A percentile compares a stretch with the other conserved stretches of the same genome.
phyloP scores from a whole-genome alignment of 2,329 filamentous ascomycete species.

The Bimuria novae-zelandiae region DNA sequence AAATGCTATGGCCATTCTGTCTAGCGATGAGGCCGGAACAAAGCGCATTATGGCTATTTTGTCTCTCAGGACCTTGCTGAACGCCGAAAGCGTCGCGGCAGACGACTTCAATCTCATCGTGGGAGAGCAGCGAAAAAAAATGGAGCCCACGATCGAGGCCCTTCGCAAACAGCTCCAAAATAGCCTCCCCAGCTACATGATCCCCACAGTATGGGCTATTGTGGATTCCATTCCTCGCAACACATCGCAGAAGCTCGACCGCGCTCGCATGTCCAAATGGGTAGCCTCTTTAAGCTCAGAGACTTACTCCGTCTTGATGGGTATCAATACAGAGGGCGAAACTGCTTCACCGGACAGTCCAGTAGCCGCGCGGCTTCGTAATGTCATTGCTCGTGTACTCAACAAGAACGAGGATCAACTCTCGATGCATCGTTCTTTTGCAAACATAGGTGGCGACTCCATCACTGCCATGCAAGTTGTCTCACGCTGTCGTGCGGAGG shows the following conservation, averaged over 20 bases:
- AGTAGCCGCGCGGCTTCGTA: slow-evolving; percentile 30
- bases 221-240: slow-evolving; percentile 21
- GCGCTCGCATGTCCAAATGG: slow-evolving; percentile 16
- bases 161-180: slow-evolving; percentile 15
- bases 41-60: slow-evolving; percentile 25
- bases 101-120: slow-evolving; percentile 7
- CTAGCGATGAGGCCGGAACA: slow-evolving; percentile 7
- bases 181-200: slow-evolving; percentile 24
- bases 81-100: neutral
- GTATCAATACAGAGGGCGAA: slow-evolving; percentile 6
- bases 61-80: slow-evolving; percentile 12
- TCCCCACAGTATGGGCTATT: slow-evolving; percentile 23
- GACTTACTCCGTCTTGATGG: neutral
- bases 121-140: slow-evolving; percentile 6
- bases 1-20: neutral
- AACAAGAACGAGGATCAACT: slow-evolving; percentile 27
- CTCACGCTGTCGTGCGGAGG: slow-evolving; percentile 11
- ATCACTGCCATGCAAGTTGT: slow-evolving; percentile 31
- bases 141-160: slow-evolving; percentile 16
- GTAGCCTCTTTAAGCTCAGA: slow-evolving; percentile 14
- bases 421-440: slow-evolving; percentile 18
- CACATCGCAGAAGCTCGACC: slow-evolving; percentile 25
- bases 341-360: neutral
- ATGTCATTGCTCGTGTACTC: slow-evolving; percentile 28
- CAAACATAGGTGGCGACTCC: slow-evolving; percentile 29